These are phyloP conservation scores for Ophiostoma ulmi DNA, from an alignment of 2,329 filamentous ascomycete species.

Conservation along the genomic window DNA sequence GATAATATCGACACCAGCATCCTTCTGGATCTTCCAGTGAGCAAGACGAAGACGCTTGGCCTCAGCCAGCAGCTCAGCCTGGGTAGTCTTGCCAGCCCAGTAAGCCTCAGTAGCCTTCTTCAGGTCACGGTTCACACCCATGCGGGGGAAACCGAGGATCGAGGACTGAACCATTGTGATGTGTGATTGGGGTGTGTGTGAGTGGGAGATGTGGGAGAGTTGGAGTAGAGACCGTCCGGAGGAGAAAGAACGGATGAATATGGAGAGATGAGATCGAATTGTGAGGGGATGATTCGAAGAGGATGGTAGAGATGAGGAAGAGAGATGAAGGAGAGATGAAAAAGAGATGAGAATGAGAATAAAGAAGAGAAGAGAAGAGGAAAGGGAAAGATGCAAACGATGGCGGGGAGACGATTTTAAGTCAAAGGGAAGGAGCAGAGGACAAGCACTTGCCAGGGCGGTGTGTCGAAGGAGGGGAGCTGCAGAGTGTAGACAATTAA, in stretches of 20 bases:
- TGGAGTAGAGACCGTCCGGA: slow-evolving; percentile 21
- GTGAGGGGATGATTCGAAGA: background rate
- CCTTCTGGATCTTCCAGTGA: slow-evolving; percentile 99
- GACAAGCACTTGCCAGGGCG: slow-evolving; percentile 20
- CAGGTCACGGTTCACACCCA: slow-evolving; percentile 96
- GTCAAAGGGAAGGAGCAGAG: slow-evolving; percentile 12
- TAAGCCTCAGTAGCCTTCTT: slow-evolving; percentile 99
- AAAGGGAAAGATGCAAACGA: slow-evolving; percentile 24
- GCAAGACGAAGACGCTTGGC: slow-evolving; percentile 93
- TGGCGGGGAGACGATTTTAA: slow-evolving; percentile 22
- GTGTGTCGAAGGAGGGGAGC: slow-evolving; percentile 24
- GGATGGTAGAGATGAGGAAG: slow-evolving; percentile 3
- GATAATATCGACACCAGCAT: slow-evolving; percentile 94
- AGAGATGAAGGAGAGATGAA: slow-evolving; percentile 15
- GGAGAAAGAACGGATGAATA: slow-evolving; percentile 23
- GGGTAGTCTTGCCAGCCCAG: slow-evolving; percentile 92
- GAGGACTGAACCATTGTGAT: slow-evolving; percentile 61
- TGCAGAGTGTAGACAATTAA: background rate
- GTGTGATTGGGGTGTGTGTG: slow-evolving; percentile 27
- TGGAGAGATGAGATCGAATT: slow-evolving; percentile 6
- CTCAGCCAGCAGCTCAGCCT: slow-evolving; percentile 84
- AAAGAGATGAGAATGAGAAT: slow-evolving; percentile 14
- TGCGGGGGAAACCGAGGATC: slow-evolving; percentile 97
- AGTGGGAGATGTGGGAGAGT: slow-evolving; percentile 16
- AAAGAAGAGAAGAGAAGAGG: slow-evolving; percentile 9